A percentile compares a stretch with the other conserved stretches of the same genome.
Evolutionary conservation across 179 eudicot species (phyloP).

Genomic region (Silene vulgaris): DNA sequence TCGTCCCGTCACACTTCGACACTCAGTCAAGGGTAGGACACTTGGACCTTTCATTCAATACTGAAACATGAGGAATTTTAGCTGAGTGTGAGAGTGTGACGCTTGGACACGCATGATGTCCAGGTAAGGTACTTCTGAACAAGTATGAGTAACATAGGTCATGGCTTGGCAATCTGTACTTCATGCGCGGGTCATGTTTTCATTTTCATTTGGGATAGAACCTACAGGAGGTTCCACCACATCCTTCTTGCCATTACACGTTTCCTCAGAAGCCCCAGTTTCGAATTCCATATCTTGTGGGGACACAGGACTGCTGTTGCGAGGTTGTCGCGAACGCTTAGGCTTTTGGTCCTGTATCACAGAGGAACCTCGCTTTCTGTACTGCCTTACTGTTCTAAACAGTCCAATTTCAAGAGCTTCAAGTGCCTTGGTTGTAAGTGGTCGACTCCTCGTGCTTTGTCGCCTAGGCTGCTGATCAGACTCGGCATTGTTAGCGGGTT

Average conservation of each 20-base stretch:
- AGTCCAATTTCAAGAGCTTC: conserved; percentile 57
- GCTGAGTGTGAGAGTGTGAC: background rate
- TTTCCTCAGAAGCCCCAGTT: conserved; percentile 12
- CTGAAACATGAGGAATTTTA: no score
- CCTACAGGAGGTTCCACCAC: conserved; percentile 7
- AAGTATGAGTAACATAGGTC: background rate
- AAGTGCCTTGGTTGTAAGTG: conserved; percentile 50
- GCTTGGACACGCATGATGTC: background rate
- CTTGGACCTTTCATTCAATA: background rate
- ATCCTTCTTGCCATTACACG: conserved; percentile 5
- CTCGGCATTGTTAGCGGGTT: background rate
- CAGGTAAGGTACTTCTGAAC: background rate
- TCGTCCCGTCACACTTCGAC: background rate
- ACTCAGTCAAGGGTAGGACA: background rate
- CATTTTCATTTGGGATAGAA: conserved; percentile 16
- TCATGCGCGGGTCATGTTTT: background rate
- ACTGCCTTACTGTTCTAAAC: conserved; percentile 28
- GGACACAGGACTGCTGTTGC: conserved; percentile 21
- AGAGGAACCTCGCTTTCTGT: conserved; percentile 29
- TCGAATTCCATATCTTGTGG: conserved; percentile 10
- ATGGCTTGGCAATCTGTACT: background rate
- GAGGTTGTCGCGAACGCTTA: conserved; percentile 30
- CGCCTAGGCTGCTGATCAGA: conserved; percentile 30
- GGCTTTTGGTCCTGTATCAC: conserved; percentile 26
- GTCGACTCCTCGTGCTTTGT: conserved; percentile 54